phyloP scores from a whole-genome alignment of 2,329 filamentous ascomycete species.

The Bertia moriformis region DNA sequence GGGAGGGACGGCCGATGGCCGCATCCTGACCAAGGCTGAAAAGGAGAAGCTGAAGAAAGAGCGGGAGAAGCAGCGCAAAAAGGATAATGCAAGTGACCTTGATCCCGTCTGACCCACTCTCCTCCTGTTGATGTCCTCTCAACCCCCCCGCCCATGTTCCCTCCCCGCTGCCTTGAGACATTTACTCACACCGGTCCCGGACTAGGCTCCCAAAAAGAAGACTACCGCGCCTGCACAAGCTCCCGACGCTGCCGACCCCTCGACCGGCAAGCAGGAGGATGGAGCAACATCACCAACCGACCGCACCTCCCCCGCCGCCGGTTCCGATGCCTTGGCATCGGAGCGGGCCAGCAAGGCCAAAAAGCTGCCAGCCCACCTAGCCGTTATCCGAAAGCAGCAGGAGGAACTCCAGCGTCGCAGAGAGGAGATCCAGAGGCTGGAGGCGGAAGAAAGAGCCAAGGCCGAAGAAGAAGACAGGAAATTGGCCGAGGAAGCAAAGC shows the following conservation, averaged over 20 bases:
- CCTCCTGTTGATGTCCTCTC: slow-evolving; percentile 3
- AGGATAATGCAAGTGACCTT: slow-evolving; percentile 51
- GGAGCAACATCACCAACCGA: slow-evolving; percentile 20
- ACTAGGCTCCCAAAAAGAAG: slow-evolving; percentile 85
- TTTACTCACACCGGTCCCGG: too few species aligned
- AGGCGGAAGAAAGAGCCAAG: slow-evolving; percentile 49
- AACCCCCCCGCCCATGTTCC: slow-evolving; percentile 4
- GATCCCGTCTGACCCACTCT: neutral
- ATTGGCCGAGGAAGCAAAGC: slow-evolving; percentile 53
- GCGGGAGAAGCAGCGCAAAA: slow-evolving; percentile 94
- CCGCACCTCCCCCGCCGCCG: slow-evolving; percentile 18
- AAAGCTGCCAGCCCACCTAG: slow-evolving; percentile 67
- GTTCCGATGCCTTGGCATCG: too few species aligned
- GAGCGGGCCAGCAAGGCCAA: slow-evolving; percentile 63
- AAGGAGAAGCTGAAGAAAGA: slow-evolving; percentile 98
- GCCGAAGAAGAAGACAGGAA: slow-evolving; percentile 50
- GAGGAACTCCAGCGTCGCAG: slow-evolving; percentile 55
- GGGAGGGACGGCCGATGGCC: too few species aligned
- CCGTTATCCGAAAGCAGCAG: slow-evolving; percentile 67
- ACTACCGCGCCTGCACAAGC: slow-evolving; percentile 24
- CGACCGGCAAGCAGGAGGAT: slow-evolving; percentile 38
- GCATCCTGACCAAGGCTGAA: slow-evolving; percentile 94
- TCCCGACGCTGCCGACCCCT: slow-evolving; percentile 24
- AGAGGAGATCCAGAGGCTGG: slow-evolving; percentile 44
- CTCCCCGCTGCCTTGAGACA: too few species aligned